Conservation (phyloP, 805 yeast genomes). For the Suhomyces tanzawaensis region DNA sequence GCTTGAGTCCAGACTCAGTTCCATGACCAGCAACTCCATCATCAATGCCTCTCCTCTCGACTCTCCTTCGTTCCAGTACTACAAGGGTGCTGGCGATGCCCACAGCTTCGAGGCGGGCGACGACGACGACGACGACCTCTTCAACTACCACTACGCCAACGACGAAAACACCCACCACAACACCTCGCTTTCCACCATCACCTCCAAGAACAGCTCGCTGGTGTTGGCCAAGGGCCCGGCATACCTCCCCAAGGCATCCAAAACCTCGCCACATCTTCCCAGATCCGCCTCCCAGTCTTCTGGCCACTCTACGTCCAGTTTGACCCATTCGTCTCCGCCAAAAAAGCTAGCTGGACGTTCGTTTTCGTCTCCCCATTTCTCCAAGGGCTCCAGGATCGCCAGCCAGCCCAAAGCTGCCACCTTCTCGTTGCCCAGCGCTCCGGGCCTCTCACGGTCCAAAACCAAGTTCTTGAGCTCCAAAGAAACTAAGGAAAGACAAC, state of each 20-base stretch:
- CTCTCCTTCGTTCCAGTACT: conserved; percentile 13
- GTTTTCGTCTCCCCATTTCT: conserved; percentile 4
- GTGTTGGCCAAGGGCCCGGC: background rate
- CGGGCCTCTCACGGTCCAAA: conserved; percentile 28
- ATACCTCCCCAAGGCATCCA: background rate
- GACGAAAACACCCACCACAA: conserved; percentile 2
- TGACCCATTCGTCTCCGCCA: background rate
- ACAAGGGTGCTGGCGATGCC: conserved; percentile 3
- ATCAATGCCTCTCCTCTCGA: conserved; percentile 16
- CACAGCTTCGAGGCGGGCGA: conserved; percentile 4
- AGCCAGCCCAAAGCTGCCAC: background rate
- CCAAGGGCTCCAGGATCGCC: background rate
- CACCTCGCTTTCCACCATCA: conserved; percentile 12
- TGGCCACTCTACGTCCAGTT: conserved; percentile 1
- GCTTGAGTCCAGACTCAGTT: conserved; percentile 40
- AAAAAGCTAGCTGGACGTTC: background rate
- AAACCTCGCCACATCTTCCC: background rate
- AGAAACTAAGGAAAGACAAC: conserved; percentile 39
- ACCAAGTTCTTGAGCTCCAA: conserved; percentile 32
- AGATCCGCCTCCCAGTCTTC: conserved; percentile 1
- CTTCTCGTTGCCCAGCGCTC: background rate
- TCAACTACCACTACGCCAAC: background rate
- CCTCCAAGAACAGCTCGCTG: conserved; percentile 7
- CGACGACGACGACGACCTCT: conserved; percentile 5
- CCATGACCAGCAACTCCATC: conserved; percentile 30